Evolutionary conservation across 768 basidiomycete species (phyloP).

Genomic region (Tephrocybe sp.): DNA sequence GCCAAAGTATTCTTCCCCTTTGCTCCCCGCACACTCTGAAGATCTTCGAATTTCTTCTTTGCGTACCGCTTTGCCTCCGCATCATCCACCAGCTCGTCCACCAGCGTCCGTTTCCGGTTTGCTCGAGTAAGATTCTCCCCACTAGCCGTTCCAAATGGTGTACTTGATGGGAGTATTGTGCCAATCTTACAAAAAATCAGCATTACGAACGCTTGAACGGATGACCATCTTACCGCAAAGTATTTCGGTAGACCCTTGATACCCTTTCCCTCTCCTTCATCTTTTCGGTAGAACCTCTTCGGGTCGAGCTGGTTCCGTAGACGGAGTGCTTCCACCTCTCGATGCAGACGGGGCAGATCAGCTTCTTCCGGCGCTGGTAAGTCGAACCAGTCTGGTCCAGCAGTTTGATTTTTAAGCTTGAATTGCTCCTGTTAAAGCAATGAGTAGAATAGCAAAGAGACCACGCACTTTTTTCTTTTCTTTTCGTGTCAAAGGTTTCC

Average conservation of each 20-base stretch:
- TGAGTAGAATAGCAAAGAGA: neutral
- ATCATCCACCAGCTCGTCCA: conserved; percentile 88
- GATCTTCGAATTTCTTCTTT: conserved; percentile 86
- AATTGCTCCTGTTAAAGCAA: conserved; percentile 1
- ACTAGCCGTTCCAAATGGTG: conserved; percentile 70
- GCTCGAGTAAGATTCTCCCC: conserved; percentile 69
- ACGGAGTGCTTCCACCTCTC: conserved; percentile 85
- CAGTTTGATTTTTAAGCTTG: conserved; percentile 68
- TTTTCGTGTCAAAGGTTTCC: conserved; percentile 69
- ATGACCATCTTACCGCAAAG: conserved; percentile 64
- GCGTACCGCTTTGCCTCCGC: conserved; percentile 83
- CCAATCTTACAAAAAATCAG: conserved; percentile 56
- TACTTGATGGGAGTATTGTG: conserved; percentile 64
- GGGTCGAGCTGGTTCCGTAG: conserved; percentile 88
- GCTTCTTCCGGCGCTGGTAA: conserved; percentile 79
- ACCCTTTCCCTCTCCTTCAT: conserved; percentile 81
- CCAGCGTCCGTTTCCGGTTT: conserved; percentile 74
- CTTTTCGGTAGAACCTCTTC: conserved; percentile 87
- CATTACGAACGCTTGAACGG: conserved; percentile 4
- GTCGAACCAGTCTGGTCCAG: conserved; percentile 86
- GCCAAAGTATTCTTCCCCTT: conserved; percentile 70
- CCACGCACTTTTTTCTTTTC: conserved; percentile 63
- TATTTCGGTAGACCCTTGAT: conserved; percentile 84
- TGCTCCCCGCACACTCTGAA: conserved; percentile 65
- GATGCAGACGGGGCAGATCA: conserved; percentile 73